Percentiles rank a stretch among this genome's conserved stretches.
Conservation (phyloP, 2,329 filamentous ascomycete species). For the Fusarium tuaranense region DNA sequence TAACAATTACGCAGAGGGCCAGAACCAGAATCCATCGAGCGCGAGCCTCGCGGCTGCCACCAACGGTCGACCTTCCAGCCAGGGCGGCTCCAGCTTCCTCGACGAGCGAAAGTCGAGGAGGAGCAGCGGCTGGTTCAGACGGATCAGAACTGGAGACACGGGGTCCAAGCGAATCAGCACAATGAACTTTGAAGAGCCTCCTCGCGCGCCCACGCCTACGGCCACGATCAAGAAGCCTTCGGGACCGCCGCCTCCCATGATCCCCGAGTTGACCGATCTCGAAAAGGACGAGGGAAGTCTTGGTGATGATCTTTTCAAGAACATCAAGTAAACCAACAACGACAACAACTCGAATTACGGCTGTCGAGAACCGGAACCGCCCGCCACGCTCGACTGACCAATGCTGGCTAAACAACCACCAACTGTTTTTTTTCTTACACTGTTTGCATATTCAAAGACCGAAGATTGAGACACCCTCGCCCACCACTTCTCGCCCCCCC, state of each 20-base stretch:
- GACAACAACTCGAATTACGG: constrained; percentile 11
- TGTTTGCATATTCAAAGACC: constrained; percentile 41
- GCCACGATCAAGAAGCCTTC: constrained; percentile 50
- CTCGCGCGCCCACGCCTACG: constrained; percentile 41
- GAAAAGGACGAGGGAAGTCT: constrained; percentile 61
- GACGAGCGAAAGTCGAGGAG: constrained; percentile 68
- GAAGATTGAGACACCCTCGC: constrained; percentile 36
- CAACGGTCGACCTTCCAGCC: constrained; percentile 61
- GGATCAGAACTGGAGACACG: constrained; percentile 57
- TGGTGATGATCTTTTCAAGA: constrained; percentile 68
- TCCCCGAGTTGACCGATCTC: constrained; percentile 67
- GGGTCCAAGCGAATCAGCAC: constrained; percentile 56
- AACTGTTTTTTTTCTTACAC: constrained; percentile 32
- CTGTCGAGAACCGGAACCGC: not conserved
- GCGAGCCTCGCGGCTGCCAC: constrained; percentile 50
- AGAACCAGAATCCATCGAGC: constrained; percentile 57
- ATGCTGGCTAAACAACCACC: constrained; percentile 28
- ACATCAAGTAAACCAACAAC: constrained; percentile 61
- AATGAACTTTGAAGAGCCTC: constrained; percentile 52
- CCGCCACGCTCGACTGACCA: constrained; percentile 10
- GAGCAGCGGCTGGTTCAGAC: constrained; percentile 69
- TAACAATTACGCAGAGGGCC: constrained; percentile 63
- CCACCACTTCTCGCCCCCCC: constrained; percentile 25
- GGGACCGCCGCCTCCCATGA: constrained; percentile 70
- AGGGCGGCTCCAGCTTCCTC: constrained; percentile 59